phyloP scores from a whole-genome alignment of 345 rosid genomes.

The Eucalyptus virginea region DNA sequence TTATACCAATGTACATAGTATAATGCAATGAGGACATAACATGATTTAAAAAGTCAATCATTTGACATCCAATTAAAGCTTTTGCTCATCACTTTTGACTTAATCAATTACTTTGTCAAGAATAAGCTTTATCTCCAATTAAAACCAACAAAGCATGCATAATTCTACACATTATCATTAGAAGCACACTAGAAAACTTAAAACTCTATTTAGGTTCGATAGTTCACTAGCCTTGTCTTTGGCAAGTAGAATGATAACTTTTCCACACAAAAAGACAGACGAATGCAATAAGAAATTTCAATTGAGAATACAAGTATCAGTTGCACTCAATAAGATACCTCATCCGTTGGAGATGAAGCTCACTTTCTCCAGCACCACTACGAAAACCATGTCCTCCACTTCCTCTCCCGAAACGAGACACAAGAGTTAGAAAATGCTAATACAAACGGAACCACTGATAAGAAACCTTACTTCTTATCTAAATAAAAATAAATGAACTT shows the following conservation, averaged over 20 bases:
- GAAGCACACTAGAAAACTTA: background rate
- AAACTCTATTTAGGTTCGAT: background rate
- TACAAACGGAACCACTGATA: background rate
- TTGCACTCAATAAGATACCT: slow-evolving; percentile 24
- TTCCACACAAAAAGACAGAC: background rate
- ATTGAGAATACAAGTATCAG: background rate
- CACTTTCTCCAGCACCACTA: slow-evolving; percentile 96
- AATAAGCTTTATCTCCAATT: background rate
- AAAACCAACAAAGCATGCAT: background rate
- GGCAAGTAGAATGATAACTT: background rate
- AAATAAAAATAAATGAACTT: background rate
- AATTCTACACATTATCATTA: background rate
- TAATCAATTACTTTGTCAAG: background rate
- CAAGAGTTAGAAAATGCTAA: background rate
- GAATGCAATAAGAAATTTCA: background rate
- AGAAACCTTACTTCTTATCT: background rate
- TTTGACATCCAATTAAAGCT: background rate
- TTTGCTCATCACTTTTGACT: background rate
- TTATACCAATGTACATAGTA: background rate
- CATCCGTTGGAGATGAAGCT: slow-evolving; percentile 82
- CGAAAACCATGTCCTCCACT: slow-evolving; percentile 78
- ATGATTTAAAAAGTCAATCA: background rate
- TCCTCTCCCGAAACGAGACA: slow-evolving; percentile 61
- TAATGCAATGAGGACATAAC: background rate
- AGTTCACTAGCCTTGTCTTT: background rate